A percentile compares a stretch with the other conserved stretches of the same genome.
phyloP scores from a whole-genome alignment of 345 rosid species.

The Clarkia xantiana region DNA sequence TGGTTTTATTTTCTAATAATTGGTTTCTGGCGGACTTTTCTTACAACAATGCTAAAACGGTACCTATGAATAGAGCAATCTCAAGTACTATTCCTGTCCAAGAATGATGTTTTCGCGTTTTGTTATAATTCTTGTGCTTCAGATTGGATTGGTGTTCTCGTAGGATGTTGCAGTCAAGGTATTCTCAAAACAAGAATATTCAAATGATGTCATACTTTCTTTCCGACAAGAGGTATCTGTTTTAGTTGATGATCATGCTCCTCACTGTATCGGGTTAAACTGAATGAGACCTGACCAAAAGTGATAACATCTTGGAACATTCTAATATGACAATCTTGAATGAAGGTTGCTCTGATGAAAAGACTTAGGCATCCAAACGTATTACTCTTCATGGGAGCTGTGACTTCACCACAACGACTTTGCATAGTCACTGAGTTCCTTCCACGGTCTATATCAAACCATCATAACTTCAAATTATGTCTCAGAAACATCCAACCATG shows the following conservation, averaged over 20 bases:
- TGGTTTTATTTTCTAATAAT: slow-evolving; percentile 1
- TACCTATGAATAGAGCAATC: no score
- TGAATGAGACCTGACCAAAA: no score
- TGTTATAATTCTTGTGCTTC: slow-evolving; percentile 5
- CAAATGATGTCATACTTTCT: slow-evolving; percentile 64
- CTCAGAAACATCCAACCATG: no score
- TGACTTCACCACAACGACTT: slow-evolving; percentile 76
- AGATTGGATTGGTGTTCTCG: slow-evolving; percentile 15
- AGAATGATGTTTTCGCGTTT: background rate
- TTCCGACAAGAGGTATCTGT: slow-evolving; percentile 72
- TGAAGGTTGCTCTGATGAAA: slow-evolving; percentile 83
- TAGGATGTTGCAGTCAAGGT: slow-evolving; percentile 99
- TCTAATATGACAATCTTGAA: background rate
- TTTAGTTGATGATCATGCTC: background rate
- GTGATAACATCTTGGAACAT: no score
- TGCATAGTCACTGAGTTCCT: slow-evolving; percentile 99
- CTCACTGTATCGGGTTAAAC: no score
- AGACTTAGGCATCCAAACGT: slow-evolving; percentile 93
- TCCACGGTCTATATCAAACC: slow-evolving; percentile 57
- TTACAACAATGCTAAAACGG: no score
- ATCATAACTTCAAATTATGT: background rate
- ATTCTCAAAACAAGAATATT: slow-evolving; percentile 88
- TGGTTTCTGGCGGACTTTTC: no score
- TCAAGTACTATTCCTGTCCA: no score
- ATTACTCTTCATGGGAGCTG: slow-evolving; percentile 95